These are phyloP conservation scores for Penicillium sp. DNA, from an alignment of 2,329 filamentous ascomycete species.

Conservation along the genomic window DNA sequence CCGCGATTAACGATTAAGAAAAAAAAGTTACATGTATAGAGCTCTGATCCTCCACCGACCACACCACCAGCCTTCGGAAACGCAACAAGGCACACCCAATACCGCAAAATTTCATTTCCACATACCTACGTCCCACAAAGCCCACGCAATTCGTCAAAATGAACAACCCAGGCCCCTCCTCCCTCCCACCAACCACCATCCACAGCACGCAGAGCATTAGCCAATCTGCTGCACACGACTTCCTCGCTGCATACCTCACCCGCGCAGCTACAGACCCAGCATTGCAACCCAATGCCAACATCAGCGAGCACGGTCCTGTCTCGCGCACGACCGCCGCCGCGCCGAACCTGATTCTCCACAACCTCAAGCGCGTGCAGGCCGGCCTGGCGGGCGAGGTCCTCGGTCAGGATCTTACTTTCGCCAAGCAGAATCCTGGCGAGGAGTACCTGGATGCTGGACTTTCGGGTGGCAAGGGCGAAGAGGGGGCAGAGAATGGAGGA, in stretches of 20 bases:
- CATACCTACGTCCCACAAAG: background rate
- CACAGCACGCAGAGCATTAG: conserved; percentile 37
- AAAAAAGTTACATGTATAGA: conserved; percentile 17
- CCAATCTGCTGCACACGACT: conserved; percentile 42
- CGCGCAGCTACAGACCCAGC: conserved; percentile 43
- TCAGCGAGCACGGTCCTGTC: conserved; percentile 45
- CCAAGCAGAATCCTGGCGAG: conserved; percentile 37
- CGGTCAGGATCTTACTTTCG: conserved; percentile 41
- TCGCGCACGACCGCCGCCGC: conserved; percentile 42
- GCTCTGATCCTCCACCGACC: conserved; percentile 14
- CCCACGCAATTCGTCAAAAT: conserved; percentile 26
- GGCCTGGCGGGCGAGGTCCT: conserved; percentile 45
- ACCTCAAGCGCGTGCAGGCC: conserved; percentile 46
- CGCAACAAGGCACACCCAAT: background rate
- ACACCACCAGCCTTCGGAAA: background rate
- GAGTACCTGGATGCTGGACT: conserved; percentile 36
- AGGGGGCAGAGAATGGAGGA: conserved; percentile 40
- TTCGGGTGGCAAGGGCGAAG: conserved; percentile 37
- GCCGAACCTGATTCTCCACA: conserved; percentile 46
- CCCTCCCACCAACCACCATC: conserved; percentile 40
- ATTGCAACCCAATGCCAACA: conserved; percentile 45
- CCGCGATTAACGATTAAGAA: background rate
- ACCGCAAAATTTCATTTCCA: background rate
- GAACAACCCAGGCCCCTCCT: conserved; percentile 36
- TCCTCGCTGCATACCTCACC: conserved; percentile 44